Evolutionary conservation across 805 yeast species (phyloP), one percentile per base, ranked within the genome.

Genomic region (Zygoascus flipseniorum): DNA sequence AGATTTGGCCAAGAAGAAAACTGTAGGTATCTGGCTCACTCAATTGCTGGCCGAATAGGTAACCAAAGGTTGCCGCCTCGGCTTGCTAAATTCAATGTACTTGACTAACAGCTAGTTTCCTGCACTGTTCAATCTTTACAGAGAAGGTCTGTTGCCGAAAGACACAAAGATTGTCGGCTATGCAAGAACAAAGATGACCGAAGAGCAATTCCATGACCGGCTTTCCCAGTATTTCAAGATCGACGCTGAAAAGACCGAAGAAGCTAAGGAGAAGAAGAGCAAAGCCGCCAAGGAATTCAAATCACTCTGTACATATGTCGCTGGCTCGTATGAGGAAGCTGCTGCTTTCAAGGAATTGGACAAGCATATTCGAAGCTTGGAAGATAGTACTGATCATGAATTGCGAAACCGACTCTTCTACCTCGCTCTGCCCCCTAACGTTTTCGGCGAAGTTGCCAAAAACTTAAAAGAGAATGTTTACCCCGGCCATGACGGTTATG

Each of bases 381-480:
- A 92, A 70, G 35, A 57, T 60, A 16, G 74, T 14, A 44, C 58
- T 55, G 51, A 48, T 23, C 49, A 53, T 39, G 31, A 31, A 43
- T 16, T 16, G 19, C 81, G 89, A 28, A 89, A 92, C 70, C 80
- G 98, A 60, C 72, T 93, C 57, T 89, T 86, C 72, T 93, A 93
- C 71, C 78, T 93, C 63, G 99, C 99, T 0, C 76, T 93, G 56
- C 99, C 99, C 18, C 99, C 99, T 35, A 82, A 89, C 10, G 95
- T 85, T 42, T 93, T 93, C 72, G 83, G 85, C 52, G 69, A 76
- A 37, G 98, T 92, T 47, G 88, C 93, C 49, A 70, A 74, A 47
- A 80, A 86, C 57, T 73, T 93, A 65, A 89, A 86, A 72, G 72
- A 79, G 61, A 69, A 78, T 64, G 79, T 80, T 59, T 86, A 89